Evolutionary conservation across 2,329 filamentous ascomycete species (phyloP).

Genomic region (Chrysoporthe austroafricana): DNA sequence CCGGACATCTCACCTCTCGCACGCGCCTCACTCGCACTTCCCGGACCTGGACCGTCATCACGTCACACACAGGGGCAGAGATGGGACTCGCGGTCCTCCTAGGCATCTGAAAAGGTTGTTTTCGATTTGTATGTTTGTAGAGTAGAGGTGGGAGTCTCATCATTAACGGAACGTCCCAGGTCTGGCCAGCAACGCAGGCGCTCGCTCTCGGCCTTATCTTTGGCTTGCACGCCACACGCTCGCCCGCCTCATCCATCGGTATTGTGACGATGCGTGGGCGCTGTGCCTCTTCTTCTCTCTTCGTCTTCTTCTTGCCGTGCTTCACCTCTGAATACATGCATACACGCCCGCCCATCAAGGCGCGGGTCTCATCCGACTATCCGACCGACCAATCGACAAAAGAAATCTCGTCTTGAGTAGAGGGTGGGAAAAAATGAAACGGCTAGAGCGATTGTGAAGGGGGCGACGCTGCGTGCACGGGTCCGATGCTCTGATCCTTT

Average conservation of each 20-base stretch:
- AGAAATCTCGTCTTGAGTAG: constrained; percentile 11
- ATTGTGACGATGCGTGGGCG: constrained; percentile 16
- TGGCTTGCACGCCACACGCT: neutral
- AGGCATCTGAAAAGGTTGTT: neutral
- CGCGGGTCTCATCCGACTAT: neutral
- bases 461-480: constrained; percentile 9
- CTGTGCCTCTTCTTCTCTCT: neutral
- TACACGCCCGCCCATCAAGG: constrained; percentile 5
- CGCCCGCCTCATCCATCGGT: constrained; percentile 18
- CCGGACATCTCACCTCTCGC: too few species aligned
- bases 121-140: constrained; percentile 14
- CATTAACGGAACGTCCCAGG: constrained; percentile 28
- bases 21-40: too few species aligned
- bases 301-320: constrained; percentile 3
- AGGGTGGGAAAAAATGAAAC: neutral
- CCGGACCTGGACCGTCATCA: too few species aligned
- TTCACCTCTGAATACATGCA: neutral
- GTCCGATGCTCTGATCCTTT: constrained; percentile 5
- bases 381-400: neutral
- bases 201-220: constrained; percentile 17
- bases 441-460: constrained; percentile 11
- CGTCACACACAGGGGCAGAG: too few species aligned
- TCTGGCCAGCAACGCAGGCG: constrained; percentile 21
- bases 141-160: constrained; percentile 29
- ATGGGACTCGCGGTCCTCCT: neutral